Evolutionary conservation across 305 asterid genomes (phyloP).

Genomic region (Solanum chacoense): DNA sequence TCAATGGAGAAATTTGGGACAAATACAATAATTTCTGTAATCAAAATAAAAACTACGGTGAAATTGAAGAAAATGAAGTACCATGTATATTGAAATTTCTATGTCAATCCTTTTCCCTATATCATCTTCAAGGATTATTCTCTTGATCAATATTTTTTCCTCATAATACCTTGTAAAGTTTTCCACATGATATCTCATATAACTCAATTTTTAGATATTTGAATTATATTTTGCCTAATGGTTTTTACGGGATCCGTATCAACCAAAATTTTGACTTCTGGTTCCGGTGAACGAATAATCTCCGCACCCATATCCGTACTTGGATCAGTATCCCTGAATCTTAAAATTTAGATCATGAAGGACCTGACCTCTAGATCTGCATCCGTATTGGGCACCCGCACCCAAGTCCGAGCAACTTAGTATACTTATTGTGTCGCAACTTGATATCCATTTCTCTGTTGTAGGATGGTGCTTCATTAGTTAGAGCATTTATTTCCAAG

Average conservation of each 20-base stretch:
- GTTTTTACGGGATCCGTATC: background rate
- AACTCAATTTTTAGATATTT: background rate
- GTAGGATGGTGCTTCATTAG: conserved; percentile 81
- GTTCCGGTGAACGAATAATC: background rate
- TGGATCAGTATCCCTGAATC: background rate
- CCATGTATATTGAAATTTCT: background rate
- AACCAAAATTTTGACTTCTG: background rate
- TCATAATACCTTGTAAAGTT: background rate
- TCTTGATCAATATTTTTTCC: background rate
- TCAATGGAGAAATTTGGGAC: background rate
- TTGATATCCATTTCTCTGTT: conserved; percentile 8
- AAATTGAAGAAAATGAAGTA: background rate
- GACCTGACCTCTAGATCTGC: background rate
- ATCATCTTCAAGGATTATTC: background rate
- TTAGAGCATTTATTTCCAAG: conserved; percentile 46
- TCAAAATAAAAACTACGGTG: background rate
- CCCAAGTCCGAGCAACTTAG: background rate
- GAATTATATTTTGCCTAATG: background rate
- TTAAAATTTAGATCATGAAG: background rate
- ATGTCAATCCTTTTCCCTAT: background rate
- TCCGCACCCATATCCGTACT: background rate
- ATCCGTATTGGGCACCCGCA: background rate
- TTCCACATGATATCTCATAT: background rate
- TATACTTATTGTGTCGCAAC: background rate
- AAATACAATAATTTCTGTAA: background rate